Evolutionary conservation across 176 grass and related monocot genomes (phyloP).

Genomic region (Oryza meyeriana): DNA sequence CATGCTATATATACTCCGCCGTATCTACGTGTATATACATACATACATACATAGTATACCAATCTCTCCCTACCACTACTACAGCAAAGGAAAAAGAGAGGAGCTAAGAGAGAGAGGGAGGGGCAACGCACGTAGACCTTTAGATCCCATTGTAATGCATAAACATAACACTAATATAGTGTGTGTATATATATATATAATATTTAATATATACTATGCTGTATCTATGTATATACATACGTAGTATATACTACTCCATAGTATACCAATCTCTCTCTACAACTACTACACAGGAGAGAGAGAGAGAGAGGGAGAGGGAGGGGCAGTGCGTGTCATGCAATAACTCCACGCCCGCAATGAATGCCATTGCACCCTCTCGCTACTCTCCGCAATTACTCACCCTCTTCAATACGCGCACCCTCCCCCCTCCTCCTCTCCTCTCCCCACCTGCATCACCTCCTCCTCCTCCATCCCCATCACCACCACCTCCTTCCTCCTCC

Average conservation of each 20-base stretch:
- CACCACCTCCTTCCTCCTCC: slow-evolving; percentile 25
- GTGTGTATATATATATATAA: too few relatives aligned
- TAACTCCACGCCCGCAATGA: slow-evolving; percentile 82
- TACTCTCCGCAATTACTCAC: slow-evolving; percentile 73
- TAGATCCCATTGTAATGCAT: too few relatives aligned
- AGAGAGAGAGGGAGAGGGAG: neutral
- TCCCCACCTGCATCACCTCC: too few relatives aligned
- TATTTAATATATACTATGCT: too few relatives aligned
- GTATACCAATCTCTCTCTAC: neutral
- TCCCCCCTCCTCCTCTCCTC: slow-evolving; percentile 36
- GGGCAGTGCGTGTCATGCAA: slow-evolving; percentile 37
- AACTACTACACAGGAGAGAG: neutral
- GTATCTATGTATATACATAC: too few relatives aligned
- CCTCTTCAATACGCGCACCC: slow-evolving; percentile 68
- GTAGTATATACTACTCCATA: too few relatives aligned
- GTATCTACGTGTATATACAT: too few relatives aligned
- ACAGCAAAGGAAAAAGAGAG: slow-evolving; percentile 5
- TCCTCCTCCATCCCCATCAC: neutral
- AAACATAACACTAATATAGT: too few relatives aligned
- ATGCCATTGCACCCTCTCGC: slow-evolving; percentile 95
- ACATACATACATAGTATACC: too few relatives aligned
- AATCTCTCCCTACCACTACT: neutral
- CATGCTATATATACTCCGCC: too few relatives aligned
- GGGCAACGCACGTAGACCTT: too few relatives aligned
- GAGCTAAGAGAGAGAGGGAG: neutral